These are phyloP conservation scores for Mesotaenium endlicherianum DNA, from an alignment of 139 green algal genomes.

Conservation along the genomic window DNA sequence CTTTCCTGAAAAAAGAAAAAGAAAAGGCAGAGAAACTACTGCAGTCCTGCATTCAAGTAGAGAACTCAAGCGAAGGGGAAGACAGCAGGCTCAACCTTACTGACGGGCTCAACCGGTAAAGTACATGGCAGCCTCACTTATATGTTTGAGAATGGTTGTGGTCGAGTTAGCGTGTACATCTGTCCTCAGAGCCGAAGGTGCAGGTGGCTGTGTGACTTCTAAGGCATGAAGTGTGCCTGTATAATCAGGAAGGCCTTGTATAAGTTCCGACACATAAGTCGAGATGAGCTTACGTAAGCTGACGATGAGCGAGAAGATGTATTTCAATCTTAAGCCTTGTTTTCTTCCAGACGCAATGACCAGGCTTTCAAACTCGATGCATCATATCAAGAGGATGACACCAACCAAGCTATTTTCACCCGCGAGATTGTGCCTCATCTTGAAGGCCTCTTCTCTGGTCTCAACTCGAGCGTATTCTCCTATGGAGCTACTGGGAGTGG, in stretches of 20 bases:
- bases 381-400: not conserved
- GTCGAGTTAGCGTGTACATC: not conserved
- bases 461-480: not conserved
- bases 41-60: not conserved
- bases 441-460: not conserved
- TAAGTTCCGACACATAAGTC: not conserved
- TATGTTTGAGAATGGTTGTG: not conserved
- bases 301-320: not conserved
- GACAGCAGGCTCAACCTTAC: not conserved
- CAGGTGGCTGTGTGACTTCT: no score
- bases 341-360: not conserved
- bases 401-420: not conserved
- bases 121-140: not conserved
- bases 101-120: not conserved
- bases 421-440: slow-evolving; percentile 1
- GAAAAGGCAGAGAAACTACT: not conserved
- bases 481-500: slow-evolving; percentile 23
- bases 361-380: not conserved
- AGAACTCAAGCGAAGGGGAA: no score
- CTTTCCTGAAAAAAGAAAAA: not conserved
- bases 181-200: not conserved
- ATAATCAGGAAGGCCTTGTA: no score
- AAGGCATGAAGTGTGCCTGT: no score
- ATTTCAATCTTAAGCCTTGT: not conserved
- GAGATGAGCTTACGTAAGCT: not conserved